Evolutionary conservation across 2,329 filamentous ascomycete species (phyloP).

Genomic region (Pyrenochaeta sp.): DNA sequence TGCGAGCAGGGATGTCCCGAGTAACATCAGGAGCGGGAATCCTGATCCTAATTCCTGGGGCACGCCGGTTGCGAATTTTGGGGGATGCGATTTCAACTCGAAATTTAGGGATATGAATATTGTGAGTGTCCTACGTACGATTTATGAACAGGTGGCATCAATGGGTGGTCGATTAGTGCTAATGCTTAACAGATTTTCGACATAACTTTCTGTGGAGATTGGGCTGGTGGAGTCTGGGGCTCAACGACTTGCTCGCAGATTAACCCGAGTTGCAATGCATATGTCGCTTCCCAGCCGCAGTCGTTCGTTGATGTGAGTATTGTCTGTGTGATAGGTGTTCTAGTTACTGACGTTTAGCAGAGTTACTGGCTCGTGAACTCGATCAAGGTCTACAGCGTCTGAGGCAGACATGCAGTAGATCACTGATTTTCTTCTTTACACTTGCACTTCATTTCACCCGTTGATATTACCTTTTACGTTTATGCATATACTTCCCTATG

Average conservation of each 20-base stretch:
- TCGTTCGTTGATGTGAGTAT: conserved; percentile 46
- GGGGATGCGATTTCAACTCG: conserved; percentile 46
- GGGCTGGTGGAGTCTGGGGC: conserved; percentile 60
- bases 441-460: too few species aligned
- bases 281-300: conserved; percentile 50
- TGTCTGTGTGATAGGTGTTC: rapidly evolving
- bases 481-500: too few species aligned
- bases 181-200: conserved; percentile 52
- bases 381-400: conserved; percentile 50
- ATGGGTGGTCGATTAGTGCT: background rate
- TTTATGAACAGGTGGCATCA: background rate
- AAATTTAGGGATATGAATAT: conserved; percentile 50
- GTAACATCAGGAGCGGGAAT: conserved; percentile 50
- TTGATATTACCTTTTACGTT: too few species aligned
- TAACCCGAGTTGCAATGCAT: conserved; percentile 48
- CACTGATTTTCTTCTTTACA: too few species aligned
- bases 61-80: conserved; percentile 49
- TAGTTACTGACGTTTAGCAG: conserved; percentile 24
- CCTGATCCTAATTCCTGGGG: conserved; percentile 56
- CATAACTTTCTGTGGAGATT: conserved; percentile 64
- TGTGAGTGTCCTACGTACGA: conserved; percentile 27
- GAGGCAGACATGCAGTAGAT: conserved; percentile 1
- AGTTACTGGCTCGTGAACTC: conserved; percentile 52
- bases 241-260: conserved; percentile 37
- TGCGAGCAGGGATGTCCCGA: conserved; percentile 50